phyloP scores from a whole-genome alignment of 1,284 basidiomycete species.

The Apiotrichum gracile region DNA sequence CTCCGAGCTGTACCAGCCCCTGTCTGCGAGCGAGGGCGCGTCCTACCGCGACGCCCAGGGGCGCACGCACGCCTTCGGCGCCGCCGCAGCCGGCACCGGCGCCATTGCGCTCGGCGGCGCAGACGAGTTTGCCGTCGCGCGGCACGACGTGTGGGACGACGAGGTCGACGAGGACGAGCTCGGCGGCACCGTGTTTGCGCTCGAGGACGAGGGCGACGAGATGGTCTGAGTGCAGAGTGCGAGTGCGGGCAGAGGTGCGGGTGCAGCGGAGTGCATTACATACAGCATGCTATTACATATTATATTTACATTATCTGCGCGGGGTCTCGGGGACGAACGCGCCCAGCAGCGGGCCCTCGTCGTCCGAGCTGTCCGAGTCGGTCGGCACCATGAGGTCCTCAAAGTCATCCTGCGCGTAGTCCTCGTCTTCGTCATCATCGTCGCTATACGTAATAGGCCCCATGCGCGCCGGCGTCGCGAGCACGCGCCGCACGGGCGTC shows the following conservation, averaged over 20 bases:
- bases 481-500: constrained; percentile 4
- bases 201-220: neutral
- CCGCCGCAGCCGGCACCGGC: constrained; percentile 4
- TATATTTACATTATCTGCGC: constrained; percentile 6
- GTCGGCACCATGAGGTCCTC: constrained; percentile 37
- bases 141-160: constrained; percentile 33
- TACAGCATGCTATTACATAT: too few relatives aligned
- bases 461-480: constrained; percentile 5
- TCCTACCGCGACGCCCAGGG: constrained; percentile 42
- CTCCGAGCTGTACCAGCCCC: constrained; percentile 41
- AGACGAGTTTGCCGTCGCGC: constrained; percentile 1
- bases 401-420: neutral
- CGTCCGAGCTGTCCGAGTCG: constrained; percentile 6
- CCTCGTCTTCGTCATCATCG: neutral
- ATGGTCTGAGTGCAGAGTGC: neutral
- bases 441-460: too few relatives aligned
- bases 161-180: constrained; percentile 7
- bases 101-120: constrained; percentile 5
- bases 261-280: neutral
- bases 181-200: neutral
- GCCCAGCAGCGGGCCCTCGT: neutral
- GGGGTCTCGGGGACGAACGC: constrained; percentile 27
- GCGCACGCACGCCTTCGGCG: constrained; percentile 30
- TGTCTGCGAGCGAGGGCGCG: constrained; percentile 20
- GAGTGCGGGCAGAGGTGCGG: neutral